Evolutionary conservation across 495 filamentous ascomycete genomes (phyloP), one percentile per base, ranked within the genome.

Genomic region (Penicillium turbatum): DNA sequence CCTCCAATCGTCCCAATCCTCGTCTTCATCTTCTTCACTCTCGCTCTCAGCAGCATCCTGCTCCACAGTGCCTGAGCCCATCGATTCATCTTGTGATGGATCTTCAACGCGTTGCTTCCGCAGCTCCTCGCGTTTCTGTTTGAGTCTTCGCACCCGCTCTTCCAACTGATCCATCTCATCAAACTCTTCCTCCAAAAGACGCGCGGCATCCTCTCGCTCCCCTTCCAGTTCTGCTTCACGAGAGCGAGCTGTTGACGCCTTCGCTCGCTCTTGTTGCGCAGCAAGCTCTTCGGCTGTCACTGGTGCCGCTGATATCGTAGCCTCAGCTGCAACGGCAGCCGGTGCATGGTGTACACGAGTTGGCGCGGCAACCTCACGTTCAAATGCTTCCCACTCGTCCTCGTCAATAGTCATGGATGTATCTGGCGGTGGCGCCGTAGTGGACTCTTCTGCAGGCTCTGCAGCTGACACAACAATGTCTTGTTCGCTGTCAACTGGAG

Each of bases 151-250:
- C 7, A 96, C 87, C 35, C 92, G 79, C 58, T 84, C 83, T 69
- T 97, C 93, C 40, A 96, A 78, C 48, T 83, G 83, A 64, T 93
- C 89, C 92, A 97, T 97, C 65, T 93, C 86, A 47, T 95, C 93
- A 65, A 97, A 90, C 67, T 98, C 93, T 52, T 88, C 85, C 66
- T 92, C 85, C 51, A 97, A 67, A 50, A 85, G 81, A 42, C 87
- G 80, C 17, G 83, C 85, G 4, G 92, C 90, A 61, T 95, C 91
- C 62, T 96, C 91, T 19, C 85, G 85, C 72, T 95, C 90, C 15
- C 84, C 89, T 53, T 89, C 90, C n/a, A 80, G 65, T 40, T 86
- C 82, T 1, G 77, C 83, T 45, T 87, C 85, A 31, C 78, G 76
- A 47, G 63, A 52, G 21, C 60, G 62, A 21, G 52, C 51, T 29